Evolutionary conservation across 2,329 filamentous ascomycete species (phyloP).

Genomic region (Eutypella sp.): DNA sequence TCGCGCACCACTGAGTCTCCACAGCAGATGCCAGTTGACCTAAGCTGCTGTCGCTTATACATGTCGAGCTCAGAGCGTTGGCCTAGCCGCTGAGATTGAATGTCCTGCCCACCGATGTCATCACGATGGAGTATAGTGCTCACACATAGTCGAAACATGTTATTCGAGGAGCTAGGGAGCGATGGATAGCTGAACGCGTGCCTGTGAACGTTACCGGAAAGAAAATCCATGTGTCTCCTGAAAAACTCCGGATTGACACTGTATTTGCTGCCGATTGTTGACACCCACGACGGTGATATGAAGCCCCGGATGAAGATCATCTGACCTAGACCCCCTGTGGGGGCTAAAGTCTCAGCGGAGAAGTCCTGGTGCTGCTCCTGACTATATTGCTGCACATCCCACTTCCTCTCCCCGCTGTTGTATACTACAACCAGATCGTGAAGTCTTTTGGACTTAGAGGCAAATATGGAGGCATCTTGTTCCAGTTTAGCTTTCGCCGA

Average conservation of each 20-base stretch:
- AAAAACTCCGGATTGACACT: slow-evolving; percentile 9
- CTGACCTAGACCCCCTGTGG: not conserved
- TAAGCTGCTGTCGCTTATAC: slow-evolving; percentile 1
- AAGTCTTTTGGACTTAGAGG: slow-evolving; percentile 3
- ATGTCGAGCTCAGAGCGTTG: slow-evolving; percentile 1
- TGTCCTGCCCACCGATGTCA: slow-evolving; percentile 4
- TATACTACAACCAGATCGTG: slow-evolving; percentile 6
- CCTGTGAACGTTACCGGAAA: slow-evolving; percentile 1
- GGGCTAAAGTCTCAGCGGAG: not conserved
- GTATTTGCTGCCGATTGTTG: slow-evolving; percentile 6
- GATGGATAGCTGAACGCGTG: slow-evolving; percentile 4
- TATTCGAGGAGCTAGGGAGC: slow-evolving; percentile 1
- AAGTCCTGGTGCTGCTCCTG: slow-evolving; percentile 5
- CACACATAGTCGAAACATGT: slow-evolving; percentile 5
- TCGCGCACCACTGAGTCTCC: slow-evolving; percentile 7
- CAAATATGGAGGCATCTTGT: slow-evolving; percentile 2
- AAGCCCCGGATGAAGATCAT: slow-evolving; percentile 1
- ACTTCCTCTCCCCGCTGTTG: slow-evolving; percentile 6
- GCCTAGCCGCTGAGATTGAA: slow-evolving; percentile 4
- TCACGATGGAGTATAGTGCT: slow-evolving; percentile 5
- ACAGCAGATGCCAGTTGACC: not conserved
- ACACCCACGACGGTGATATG: slow-evolving; percentile 7
- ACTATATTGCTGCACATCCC: slow-evolving; percentile 7
- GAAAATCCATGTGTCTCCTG: slow-evolving; percentile 6
- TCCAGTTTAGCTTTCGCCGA: slow-evolving; percentile 2